phyloP scores from a whole-genome alignment of 352 stramenopile species.

The Pythium aquatile region DNA sequence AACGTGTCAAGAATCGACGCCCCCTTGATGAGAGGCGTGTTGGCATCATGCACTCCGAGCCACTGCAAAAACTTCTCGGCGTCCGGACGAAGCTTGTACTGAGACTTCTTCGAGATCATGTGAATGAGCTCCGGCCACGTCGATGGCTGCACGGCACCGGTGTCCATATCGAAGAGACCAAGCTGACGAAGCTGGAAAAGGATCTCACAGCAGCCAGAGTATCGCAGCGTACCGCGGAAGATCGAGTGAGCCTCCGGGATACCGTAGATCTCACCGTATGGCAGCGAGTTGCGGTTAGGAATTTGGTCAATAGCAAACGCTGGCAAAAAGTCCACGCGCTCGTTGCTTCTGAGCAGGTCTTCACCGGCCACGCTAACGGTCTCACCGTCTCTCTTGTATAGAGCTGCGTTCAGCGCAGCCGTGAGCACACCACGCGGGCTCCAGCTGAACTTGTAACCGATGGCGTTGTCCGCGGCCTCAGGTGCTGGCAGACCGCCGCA shows the following conservation, averaged over 20 bases:
- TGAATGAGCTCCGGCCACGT: constrained; percentile 87
- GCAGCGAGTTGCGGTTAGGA: constrained; percentile 93
- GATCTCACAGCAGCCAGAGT: constrained; percentile 90
- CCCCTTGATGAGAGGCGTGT: constrained; percentile 51
- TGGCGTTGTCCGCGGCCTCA: constrained; percentile 93
- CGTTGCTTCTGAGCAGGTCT: constrained; percentile 85
- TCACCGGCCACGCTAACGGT: constrained; percentile 84
- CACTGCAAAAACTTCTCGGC: constrained; percentile 74
- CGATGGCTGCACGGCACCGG: constrained; percentile 38
- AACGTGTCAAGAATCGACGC: constrained; percentile 82
- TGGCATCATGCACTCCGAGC: constrained; percentile 63
- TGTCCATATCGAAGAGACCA: constrained; percentile 85
- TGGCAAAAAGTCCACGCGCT: constrained; percentile 85
- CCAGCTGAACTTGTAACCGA: constrained; percentile 98
- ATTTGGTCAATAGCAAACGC: constrained; percentile 94
- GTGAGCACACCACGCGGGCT: constrained; percentile 93
- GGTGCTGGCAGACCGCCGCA: constrained; percentile 94
- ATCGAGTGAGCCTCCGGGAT: constrained; percentile 90
- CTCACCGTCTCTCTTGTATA: constrained; percentile 85
- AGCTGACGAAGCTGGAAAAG: constrained; percentile 90
- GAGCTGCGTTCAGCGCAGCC: constrained; percentile 89
- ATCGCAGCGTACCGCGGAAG: constrained; percentile 94
- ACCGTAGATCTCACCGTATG: constrained; percentile 94
- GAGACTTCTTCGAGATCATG: constrained; percentile 39
- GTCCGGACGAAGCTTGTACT: constrained; percentile 43